A percentile compares a stretch with the other conserved stretches of the same genome.
Evolutionary conservation across 306 rosid species (phyloP).

Genomic region (Sindora glabra): DNA sequence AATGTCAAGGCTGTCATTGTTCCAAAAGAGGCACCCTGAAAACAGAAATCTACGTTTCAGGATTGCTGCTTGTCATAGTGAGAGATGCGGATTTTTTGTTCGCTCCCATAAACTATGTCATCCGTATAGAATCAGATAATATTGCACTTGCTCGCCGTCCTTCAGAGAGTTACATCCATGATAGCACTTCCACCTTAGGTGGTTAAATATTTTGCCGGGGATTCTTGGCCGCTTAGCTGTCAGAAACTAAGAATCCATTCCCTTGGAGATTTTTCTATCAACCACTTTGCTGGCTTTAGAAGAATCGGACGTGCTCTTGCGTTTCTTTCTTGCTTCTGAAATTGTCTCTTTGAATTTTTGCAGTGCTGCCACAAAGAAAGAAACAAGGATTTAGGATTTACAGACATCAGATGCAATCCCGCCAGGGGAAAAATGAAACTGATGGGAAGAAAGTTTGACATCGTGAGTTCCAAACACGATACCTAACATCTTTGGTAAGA

Average conservation of each 20-base stretch:
- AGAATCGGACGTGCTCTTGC: constrained; percentile 27
- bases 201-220: background rate
- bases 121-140: background rate
- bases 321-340: constrained; percentile 44
- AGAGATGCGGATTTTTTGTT: background rate
- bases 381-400: background rate
- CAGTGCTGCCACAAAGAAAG: constrained; percentile 38
- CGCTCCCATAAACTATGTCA: background rate
- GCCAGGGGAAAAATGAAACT: constrained; percentile 8
- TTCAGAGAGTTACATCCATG: background rate
- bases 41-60: background rate
- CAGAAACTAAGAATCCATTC: background rate
- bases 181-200: background rate
- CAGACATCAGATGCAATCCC: constrained; percentile 7
- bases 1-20: too few species aligned
- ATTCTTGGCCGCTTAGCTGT: background rate
- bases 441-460: background rate
- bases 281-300: constrained; percentile 16
- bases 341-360: constrained; percentile 52
- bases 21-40: too few species aligned
- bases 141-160: too few species aligned
- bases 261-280: background rate
- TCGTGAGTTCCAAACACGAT: background rate
- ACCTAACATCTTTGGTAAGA: too few species aligned
- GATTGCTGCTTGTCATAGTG: background rate